Evolutionary conservation across 495 filamentous ascomycete genomes (phyloP).

Genomic region (Peziza echinospora): DNA sequence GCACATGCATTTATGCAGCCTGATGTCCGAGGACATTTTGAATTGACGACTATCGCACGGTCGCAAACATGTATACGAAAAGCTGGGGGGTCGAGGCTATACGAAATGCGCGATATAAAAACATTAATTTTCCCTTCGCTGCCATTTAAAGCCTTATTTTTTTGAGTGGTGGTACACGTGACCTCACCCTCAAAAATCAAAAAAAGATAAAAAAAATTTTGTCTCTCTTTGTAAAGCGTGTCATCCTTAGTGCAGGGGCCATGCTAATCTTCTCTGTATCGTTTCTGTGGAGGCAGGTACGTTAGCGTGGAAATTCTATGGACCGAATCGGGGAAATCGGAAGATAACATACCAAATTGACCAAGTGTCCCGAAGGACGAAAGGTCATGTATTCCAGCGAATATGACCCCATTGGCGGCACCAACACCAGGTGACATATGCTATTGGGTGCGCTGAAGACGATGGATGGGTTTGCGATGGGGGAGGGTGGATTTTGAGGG

Average conservation of each 20-base stretch:
- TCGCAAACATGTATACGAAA: too few relatives aligned
- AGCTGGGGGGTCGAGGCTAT: too few relatives aligned
- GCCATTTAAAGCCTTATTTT: too few relatives aligned
- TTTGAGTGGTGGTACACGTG: too few relatives aligned
- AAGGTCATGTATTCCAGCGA: neutral
- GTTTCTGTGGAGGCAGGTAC: conserved; percentile 24
- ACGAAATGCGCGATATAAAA: too few relatives aligned
- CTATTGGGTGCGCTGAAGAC: neutral
- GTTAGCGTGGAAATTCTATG: conserved; percentile 11
- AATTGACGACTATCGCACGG: too few relatives aligned
- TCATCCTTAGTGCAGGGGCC: conserved; percentile 99
- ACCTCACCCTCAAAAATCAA: too few relatives aligned
- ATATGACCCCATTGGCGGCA: neutral
- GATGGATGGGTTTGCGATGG: neutral
- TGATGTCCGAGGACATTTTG: too few relatives aligned
- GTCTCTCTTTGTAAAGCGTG: conserved; percentile 97
- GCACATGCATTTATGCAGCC: too few relatives aligned
- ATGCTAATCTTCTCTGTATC: conserved; percentile 98
- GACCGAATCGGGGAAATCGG: conserved; percentile 28
- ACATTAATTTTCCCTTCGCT: too few relatives aligned
- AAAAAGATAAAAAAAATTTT: conserved; percentile 33
- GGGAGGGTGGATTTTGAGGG: neutral
- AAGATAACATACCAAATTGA: conserved; percentile 35
- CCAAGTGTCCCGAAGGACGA: conserved; percentile 51
- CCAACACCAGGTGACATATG: neutral